Base-by-base conservation (phyloP, 805 yeast species). In the Barnettozyma californica region DNA sequence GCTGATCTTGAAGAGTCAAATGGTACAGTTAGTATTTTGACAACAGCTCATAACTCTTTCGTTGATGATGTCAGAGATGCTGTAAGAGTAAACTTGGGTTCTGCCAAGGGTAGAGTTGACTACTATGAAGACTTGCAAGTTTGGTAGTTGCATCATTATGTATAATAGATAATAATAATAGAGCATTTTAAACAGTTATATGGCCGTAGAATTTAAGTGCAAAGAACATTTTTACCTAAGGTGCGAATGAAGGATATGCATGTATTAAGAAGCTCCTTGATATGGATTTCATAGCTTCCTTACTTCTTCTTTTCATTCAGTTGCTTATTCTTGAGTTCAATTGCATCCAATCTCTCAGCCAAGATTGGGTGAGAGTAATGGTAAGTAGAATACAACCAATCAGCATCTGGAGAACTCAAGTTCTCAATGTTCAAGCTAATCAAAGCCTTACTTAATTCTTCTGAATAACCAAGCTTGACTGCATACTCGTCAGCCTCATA, bases 401-500 rank as follows among this genome's bases (percentile, higher is more conserved):
- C 97, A 25, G 94, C 95, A 62, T 85, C 89, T 72, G 89, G 77
- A n/a, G 90, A 78, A 49, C 88, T 75, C 63, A 94, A 77, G 67
- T 94, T 92, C 62, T 89, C 87, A 58, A 81, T 81, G 61, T 84
- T 86, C 53, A 94, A 70, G 53, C 77, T 81, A 62, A 88, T 83
- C 62, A 94, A 76, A 2, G 96, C 83, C 46, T 71, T 71, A 45
- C 85, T 78, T 63, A 94, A 77, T 45, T 81, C 81, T 29, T 76
- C 71, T 9, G 86, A 74, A 63, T 82, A 83, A 23, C 96, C 96
- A 56, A 81, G 77, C 43, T 75, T 71, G 48, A 81, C 82, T 16
- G 98, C 97, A 64, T 77, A 90, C 53, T 75, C 81, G 66, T 92
- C 99, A 16, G 99, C 98, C 69, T 94, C 89, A 62, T 83, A 94